Evolutionary conservation across 257 asterid species (phyloP).

Genomic region (Ligustrum vulgare): DNA sequence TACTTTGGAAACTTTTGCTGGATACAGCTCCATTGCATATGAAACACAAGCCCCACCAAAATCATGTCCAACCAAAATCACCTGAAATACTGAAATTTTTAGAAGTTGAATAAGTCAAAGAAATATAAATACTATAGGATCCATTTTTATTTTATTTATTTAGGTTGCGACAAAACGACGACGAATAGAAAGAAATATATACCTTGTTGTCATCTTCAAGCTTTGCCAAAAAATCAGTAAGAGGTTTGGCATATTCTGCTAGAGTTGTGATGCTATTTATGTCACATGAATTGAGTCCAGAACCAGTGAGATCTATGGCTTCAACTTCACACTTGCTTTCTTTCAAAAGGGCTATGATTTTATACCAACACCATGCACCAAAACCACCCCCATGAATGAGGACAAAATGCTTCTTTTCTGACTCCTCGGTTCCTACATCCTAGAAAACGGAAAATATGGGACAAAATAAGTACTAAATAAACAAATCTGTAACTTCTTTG

Average conservation of each 20-base stretch:
- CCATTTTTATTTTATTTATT: neutral
- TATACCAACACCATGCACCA: conserved; percentile 82
- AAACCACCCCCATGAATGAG: conserved; percentile 72
- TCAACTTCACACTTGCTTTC: conserved; percentile 45
- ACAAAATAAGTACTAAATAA: neutral
- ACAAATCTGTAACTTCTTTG: neutral
- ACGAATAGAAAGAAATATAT: neutral
- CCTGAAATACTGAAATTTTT: conserved; percentile 33
- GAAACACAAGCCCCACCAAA: conserved; percentile 61
- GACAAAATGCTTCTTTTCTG: conserved; percentile 47
- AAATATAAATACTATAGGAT: neutral
- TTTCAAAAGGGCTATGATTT: conserved; percentile 57
- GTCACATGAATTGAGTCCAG: conserved; percentile 54
- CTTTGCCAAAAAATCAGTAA: conserved; percentile 47
- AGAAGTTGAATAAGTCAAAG: neutral
- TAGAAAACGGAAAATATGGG: neutral
- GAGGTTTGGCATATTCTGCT: conserved; percentile 49
- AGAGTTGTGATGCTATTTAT: conserved; percentile 41
- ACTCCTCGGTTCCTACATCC: conserved; percentile 21
- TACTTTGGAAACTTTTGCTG: conserved; percentile 48
- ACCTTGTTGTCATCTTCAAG: conserved; percentile 37
- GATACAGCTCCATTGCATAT: conserved; percentile 56
- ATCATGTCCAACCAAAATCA: conserved; percentile 64
- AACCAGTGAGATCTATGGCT: conserved; percentile 59
- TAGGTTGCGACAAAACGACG: neutral